phyloP scores from a whole-genome alignment of 257 asterid species.

The Prunella vulgaris region DNA sequence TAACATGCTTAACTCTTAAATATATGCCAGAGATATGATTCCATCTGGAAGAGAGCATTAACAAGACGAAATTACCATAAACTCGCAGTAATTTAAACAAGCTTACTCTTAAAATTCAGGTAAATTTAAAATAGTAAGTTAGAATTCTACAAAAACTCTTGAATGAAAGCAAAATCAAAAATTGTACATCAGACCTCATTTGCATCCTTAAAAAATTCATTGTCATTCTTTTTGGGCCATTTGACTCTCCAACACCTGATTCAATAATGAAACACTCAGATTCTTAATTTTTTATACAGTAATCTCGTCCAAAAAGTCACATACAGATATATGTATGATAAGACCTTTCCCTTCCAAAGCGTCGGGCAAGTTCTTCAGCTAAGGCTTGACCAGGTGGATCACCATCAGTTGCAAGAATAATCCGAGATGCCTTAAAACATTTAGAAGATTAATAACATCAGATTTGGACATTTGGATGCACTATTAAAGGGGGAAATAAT shows the following conservation, averaged over 20 bases:
- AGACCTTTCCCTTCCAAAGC: slow-evolving; percentile 95
- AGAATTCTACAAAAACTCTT: background rate
- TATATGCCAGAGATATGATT: background rate
- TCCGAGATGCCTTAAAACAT: slow-evolving; percentile 75
- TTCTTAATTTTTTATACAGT: background rate
- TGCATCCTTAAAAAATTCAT: slow-evolving; percentile 76
- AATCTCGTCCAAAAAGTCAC: background rate
- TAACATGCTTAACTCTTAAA: background rate
- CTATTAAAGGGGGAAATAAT: slow-evolving; percentile 6
- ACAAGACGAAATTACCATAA: background rate
- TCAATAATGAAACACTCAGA: slow-evolving; percentile 20
- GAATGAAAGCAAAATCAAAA: background rate
- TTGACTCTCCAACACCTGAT: slow-evolving; percentile 94
- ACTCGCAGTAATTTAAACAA: background rate
- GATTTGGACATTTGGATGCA: slow-evolving; percentile 18
- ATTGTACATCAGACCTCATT: slow-evolving; percentile 61
- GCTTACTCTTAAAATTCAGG: background rate
- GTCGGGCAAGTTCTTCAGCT: slow-evolving; percentile 98
- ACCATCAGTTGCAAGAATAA: slow-evolving; percentile 93
- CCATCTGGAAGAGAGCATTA: background rate
- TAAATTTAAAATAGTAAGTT: background rate
- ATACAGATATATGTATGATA: slow-evolving; percentile 8
- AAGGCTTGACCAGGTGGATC: slow-evolving; percentile 95
- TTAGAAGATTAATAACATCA: slow-evolving; percentile 21
- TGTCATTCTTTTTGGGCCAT: slow-evolving; percentile 82